phyloP scores from a whole-genome alignment of 2,329 filamentous ascomycete species.

The Aspergillus clavatus region DNA sequence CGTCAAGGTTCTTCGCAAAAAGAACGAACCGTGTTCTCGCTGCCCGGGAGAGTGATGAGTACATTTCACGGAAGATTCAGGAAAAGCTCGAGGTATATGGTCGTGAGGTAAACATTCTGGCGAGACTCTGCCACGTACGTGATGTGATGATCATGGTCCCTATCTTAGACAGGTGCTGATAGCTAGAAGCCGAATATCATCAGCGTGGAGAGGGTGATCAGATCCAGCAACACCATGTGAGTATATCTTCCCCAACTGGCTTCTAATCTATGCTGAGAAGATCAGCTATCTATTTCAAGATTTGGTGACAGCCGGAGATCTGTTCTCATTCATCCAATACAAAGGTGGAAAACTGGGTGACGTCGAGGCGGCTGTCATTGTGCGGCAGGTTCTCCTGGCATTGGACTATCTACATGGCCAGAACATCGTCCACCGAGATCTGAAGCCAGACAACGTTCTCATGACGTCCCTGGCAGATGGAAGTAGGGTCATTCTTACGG shows the following conservation, averaged over 20 bases:
- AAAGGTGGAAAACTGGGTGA: conserved; percentile 46
- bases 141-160: not conserved
- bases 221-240: conserved; percentile 48
- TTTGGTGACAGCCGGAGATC: conserved; percentile 55
- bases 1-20: conserved; percentile 11
- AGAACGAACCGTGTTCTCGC: conserved; percentile 6
- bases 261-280: conserved; percentile 8
- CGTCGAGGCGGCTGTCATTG: conserved; percentile 50
- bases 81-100: conserved; percentile 31
- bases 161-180: conserved; percentile 1
- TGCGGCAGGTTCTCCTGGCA: conserved; percentile 53
- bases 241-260: conserved; percentile 9
- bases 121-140: conserved; percentile 49
- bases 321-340: conserved; percentile 55
- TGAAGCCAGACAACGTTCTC: conserved; percentile 61
- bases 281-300: conserved; percentile 58
- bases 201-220: conserved; percentile 52
- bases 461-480: conserved; percentile 51
- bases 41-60: conserved; percentile 7
- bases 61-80: conserved; percentile 19
- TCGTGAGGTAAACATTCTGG: conserved; percentile 45
- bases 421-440: conserved; percentile 56
- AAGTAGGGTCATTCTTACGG: conserved; percentile 54
- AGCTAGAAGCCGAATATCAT: conserved; percentile 54
- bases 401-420: conserved; percentile 54